Evolutionary conservation across 768 basidiomycete genomes (phyloP).

Genomic region (Suillus placidus): DNA sequence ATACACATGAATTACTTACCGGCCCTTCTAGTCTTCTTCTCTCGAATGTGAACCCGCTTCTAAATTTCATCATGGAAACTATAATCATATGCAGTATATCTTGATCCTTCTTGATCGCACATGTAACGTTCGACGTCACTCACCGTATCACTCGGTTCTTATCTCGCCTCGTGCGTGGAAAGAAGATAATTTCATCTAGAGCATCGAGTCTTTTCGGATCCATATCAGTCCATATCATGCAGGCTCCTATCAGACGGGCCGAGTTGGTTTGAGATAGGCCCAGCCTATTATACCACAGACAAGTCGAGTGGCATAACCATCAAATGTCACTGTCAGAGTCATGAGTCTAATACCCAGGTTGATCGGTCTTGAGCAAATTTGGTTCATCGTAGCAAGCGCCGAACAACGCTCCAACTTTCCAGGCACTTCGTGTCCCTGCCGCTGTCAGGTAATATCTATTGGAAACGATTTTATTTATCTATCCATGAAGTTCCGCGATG

Average conservation of each 20-base stretch:
- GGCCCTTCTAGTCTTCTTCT: background rate
- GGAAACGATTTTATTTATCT: background rate
- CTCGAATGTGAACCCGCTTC: background rate
- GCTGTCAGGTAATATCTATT: background rate
- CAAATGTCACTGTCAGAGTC: background rate
- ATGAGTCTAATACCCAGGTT: background rate
- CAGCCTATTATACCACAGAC: background rate
- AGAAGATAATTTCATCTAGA: background rate
- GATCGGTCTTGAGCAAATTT: background rate
- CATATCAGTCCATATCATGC: background rate
- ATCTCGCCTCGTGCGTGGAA: conserved; percentile 1
- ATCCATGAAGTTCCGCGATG: background rate
- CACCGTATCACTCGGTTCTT: background rate
- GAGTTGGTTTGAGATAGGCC: background rate
- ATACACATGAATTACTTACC: background rate
- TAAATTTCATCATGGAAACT: background rate
- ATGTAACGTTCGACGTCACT: background rate
- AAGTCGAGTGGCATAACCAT: background rate
- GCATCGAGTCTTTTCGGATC: background rate
- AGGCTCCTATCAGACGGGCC: background rate
- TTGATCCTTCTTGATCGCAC: background rate
- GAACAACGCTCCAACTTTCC: background rate
- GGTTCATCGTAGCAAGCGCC: background rate
- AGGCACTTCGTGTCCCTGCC: background rate
- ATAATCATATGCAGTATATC: background rate